These are phyloP conservation scores for Rhizophora mangle DNA, from an alignment of 345 rosid species.

Conservation along the genomic window DNA sequence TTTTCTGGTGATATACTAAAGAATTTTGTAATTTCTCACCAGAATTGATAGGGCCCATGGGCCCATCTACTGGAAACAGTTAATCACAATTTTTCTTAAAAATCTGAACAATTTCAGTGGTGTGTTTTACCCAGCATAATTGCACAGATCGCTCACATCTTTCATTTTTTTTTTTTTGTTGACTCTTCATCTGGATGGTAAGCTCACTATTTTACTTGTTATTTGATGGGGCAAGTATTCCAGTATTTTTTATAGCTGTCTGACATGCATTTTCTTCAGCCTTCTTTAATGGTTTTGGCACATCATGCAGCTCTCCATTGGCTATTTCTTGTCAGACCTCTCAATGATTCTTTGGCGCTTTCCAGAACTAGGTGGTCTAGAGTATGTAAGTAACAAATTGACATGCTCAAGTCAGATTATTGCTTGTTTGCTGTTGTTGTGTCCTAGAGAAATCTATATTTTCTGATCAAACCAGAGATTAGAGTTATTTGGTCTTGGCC, in stretches of 20 bases:
- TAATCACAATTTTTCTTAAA: no score
- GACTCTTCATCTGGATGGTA: no score
- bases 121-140: no score
- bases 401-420: background rate
- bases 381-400: constrained; percentile 56
- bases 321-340: constrained; percentile 75
- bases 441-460: no score
- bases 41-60: no score
- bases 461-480: background rate
- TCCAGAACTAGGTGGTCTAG: constrained; percentile 75
- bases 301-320: constrained; percentile 56
- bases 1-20: no score
- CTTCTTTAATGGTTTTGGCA: constrained; percentile 4
- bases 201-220: background rate
- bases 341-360: constrained; percentile 71
- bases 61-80: no score
- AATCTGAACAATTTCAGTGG: no score
- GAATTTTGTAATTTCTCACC: no score
- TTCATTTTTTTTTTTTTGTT: no score
- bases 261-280: background rate
- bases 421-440: background rate
- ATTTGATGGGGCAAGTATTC: background rate
- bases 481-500: background rate
- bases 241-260: background rate
- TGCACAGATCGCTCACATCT: no score